These are phyloP conservation scores for Rubus parviflorus DNA, from an alignment of 306 rosid genomes.

Conservation along the genomic window DNA sequence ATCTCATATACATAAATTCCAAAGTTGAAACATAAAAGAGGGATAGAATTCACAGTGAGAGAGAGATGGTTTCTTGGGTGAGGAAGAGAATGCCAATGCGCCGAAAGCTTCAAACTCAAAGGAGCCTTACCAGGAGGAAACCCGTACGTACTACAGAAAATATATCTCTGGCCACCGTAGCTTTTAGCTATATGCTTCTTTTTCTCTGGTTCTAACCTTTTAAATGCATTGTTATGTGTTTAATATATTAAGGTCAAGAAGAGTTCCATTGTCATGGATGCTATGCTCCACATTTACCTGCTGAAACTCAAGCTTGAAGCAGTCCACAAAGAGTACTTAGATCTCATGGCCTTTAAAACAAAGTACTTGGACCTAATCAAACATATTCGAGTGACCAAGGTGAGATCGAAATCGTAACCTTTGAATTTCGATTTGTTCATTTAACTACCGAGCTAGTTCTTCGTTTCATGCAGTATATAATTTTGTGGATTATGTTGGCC, in stretches of 20 bases:
- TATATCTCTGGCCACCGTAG: not conserved
- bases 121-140: constrained; percentile 43
- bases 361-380: constrained; percentile 17
- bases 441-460: not conserved
- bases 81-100: constrained; percentile 55
- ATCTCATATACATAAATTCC: not conserved
- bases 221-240: not conserved
- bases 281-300: constrained; percentile 24
- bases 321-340: constrained; percentile 32
- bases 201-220: not conserved
- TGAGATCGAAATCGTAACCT: not conserved
- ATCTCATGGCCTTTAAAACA: constrained; percentile 31
- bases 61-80: constrained; percentile 54
- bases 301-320: constrained; percentile 44
- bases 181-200: not conserved
- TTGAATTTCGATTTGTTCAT: not conserved
- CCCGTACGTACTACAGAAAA: constrained; percentile 32
- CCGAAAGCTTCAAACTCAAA: constrained; percentile 59
- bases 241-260: constrained; percentile 22
- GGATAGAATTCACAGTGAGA: constrained; percentile 11
- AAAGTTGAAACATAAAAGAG: constrained; percentile 22
- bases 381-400: constrained; percentile 22
- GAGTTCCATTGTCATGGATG: constrained; percentile 14
- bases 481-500: constrained; percentile 4
- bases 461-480: not conserved